phyloP scores from a whole-genome alignment of 371 early-diverging fungal species.

The Scutellospora calospora region DNA sequence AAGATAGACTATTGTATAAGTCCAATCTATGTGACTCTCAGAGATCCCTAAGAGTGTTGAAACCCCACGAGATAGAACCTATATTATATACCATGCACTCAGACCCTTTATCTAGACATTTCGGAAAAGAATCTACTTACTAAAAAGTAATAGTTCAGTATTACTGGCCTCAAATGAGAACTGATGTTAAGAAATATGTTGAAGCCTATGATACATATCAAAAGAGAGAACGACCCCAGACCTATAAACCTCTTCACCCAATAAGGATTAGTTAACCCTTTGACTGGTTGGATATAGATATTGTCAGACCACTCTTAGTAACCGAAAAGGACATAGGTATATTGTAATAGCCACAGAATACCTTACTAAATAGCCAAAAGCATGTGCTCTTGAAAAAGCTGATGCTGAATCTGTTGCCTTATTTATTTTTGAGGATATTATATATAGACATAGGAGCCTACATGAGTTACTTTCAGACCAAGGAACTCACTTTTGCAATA shows the following conservation, averaged over 20 bases:
- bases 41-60: background rate
- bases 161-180: background rate
- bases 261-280: slow-evolving; percentile 45
- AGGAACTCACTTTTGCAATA: background rate
- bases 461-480: background rate
- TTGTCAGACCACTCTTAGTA: slow-evolving; percentile 51
- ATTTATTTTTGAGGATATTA: background rate
- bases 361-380: background rate
- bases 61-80: background rate
- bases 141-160: background rate
- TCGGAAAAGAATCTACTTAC: background rate
- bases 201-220: background rate
- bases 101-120: background rate
- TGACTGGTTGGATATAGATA: slow-evolving; percentile 52
- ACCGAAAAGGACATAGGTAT: slow-evolving; percentile 50
- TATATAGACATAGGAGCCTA: background rate
- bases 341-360: slow-evolving; percentile 54
- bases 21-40: background rate
- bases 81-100: background rate
- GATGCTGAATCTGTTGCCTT: background rate
- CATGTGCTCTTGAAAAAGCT: background rate
- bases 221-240: background rate
- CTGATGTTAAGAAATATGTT: background rate
- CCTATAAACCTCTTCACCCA: background rate
- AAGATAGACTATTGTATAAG: background rate